Percentiles rank a stretch among this genome's conserved stretches.
These are phyloP conservation scores for Mycena albidolilacea DNA, from an alignment of 768 basidiomycete genomes.

Conservation along the genomic window DNA sequence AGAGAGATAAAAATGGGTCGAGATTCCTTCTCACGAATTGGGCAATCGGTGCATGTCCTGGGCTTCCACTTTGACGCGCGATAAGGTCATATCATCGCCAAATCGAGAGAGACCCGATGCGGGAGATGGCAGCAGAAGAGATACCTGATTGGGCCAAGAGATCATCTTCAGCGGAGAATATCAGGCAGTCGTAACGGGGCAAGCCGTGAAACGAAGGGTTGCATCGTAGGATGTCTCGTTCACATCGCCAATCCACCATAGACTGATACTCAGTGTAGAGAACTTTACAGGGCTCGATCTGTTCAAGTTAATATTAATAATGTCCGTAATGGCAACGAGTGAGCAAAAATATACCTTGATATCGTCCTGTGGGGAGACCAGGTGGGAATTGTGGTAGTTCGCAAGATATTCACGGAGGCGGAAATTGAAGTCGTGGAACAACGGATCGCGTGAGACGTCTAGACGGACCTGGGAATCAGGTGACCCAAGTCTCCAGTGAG, in stretches of 20 bases:
- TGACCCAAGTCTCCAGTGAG: too few species aligned
- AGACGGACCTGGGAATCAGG: too few species aligned
- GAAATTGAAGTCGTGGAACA: too few species aligned
- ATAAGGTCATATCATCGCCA: not conserved
- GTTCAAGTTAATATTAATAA: constrained; percentile 19
- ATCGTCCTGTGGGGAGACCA: too few species aligned
- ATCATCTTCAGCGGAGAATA: not conserved
- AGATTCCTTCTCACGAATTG: not conserved
- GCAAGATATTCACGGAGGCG: too few species aligned
- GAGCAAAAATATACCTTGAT: too few species aligned
- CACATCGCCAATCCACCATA: not conserved
- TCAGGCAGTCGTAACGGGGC: constrained; percentile 7
- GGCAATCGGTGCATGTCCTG: not conserved
- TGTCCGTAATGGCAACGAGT: too few species aligned
- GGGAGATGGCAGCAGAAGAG: constrained; percentile 4
- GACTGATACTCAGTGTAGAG: constrained; percentile 14
- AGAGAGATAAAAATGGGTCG: not conserved
- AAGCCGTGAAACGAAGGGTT: not conserved
- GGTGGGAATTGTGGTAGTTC: too few species aligned
- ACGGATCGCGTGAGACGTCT: too few species aligned
- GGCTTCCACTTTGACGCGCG: not conserved
- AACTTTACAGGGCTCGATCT: not conserved
- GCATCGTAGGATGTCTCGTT: not conserved
- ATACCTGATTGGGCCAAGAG: not conserved
- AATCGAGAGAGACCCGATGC: not conserved